A percentile compares a stretch with the other conserved stretches of the same genome.
Conservation (phyloP, 1,139 yeast species). For the Hanseniaspora gamundiae region DNA sequence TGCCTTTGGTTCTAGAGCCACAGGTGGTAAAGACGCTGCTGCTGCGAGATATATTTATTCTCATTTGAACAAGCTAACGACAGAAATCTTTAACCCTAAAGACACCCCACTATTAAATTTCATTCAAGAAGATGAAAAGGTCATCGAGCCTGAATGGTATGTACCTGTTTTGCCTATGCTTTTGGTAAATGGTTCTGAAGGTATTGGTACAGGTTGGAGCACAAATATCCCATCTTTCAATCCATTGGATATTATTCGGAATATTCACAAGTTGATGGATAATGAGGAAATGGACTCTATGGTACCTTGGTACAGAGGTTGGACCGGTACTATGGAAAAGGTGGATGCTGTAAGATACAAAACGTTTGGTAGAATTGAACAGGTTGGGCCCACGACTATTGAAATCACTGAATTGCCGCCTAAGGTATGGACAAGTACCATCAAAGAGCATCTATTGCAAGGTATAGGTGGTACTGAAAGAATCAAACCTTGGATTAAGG, state of each 20-base stretch:
- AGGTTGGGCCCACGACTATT: constrained; percentile 64
- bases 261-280: constrained; percentile 60
- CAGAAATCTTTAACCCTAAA: constrained; percentile 61
- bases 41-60: constrained; percentile 97
- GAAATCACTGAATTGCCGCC: constrained; percentile 92
- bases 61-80: constrained; percentile 63
- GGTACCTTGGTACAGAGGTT: constrained; percentile 93
- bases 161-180: constrained; percentile 87
- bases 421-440: constrained; percentile 81
- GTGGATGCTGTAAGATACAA: constrained; percentile 55
- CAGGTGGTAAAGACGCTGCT: constrained; percentile 98
- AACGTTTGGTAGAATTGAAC: constrained; percentile 70
- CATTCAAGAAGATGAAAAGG: constrained; percentile 83
- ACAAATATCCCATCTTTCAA: constrained; percentile 85
- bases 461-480: constrained; percentile 69
- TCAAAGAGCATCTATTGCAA: constrained; percentile 70
- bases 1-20: constrained; percentile 91
- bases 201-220: constrained; percentile 99
- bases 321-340: constrained; percentile 75
- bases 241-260: constrained; percentile 70
- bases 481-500: constrained; percentile 76
- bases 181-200: constrained; percentile 91
- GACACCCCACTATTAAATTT: constrained; percentile 74
- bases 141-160: constrained; percentile 95
- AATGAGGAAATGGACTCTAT: constrained; percentile 62